A percentile compares a stretch with the other conserved stretches of the same genome.
phyloP scores from a whole-genome alignment of 345 rosid genomes.

The Eucalyptus shirleyi region DNA sequence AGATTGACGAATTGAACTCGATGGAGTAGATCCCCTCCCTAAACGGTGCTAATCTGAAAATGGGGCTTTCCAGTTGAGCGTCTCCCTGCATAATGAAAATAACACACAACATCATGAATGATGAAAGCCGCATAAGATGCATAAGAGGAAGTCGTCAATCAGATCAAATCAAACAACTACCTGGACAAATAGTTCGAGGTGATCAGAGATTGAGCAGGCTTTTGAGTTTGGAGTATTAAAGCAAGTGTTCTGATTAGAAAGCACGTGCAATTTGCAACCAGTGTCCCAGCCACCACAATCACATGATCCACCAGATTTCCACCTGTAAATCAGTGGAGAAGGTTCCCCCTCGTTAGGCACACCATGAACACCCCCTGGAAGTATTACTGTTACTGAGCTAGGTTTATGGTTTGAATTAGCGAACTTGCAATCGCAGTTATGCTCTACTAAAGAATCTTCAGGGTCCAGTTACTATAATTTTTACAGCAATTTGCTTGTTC shows the following conservation, averaged over 20 bases:
- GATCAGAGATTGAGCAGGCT: slow-evolving; percentile 4
- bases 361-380: slow-evolving; percentile 77
- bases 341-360: slow-evolving; percentile 52
- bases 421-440: slow-evolving; percentile 5
- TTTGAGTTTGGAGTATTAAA: slow-evolving; percentile 2
- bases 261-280: slow-evolving; percentile 56
- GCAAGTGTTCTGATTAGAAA: slow-evolving; percentile 16
- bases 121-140: background rate
- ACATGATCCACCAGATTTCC: slow-evolving; percentile 70
- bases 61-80: slow-evolving; percentile 14
- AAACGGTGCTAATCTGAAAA: slow-evolving; percentile 41
- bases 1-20: slow-evolving; percentile 46
- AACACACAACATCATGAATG: background rate
- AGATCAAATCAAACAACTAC: background rate
- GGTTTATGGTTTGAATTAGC: background rate
- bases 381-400: slow-evolving; percentile 24
- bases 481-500: background rate
- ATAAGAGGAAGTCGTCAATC: background rate
- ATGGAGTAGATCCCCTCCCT: slow-evolving; percentile 50
- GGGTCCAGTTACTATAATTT: background rate
- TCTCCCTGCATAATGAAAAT: slow-evolving; percentile 12
- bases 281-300: slow-evolving; percentile 99
- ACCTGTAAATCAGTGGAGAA: slow-evolving; percentile 56
- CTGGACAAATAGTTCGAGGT: slow-evolving; percentile 22
- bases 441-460: background rate